Base-by-base conservation (phyloP, 2,329 filamentous ascomycete species). In the Trichoderma koningiopsis region DNA sequence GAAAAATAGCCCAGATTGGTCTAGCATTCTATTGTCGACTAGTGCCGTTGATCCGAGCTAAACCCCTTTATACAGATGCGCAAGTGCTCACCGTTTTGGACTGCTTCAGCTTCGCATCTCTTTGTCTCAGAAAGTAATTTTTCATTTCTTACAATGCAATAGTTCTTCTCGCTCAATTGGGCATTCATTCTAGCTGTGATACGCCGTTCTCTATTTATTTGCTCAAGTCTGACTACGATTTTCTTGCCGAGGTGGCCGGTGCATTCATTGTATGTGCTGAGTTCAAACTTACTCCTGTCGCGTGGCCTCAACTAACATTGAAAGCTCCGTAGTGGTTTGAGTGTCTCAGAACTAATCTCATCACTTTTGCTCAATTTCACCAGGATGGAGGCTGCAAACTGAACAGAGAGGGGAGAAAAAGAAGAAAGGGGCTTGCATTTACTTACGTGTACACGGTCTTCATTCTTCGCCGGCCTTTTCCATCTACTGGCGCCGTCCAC, bases 21-120 rank as follows among this genome's bases (percentile, higher is more conserved):
- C 29, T 66, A 66, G 40, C 40, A 58, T n/a, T 14, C 11, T 66
- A 66, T 66, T 66, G 63, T 66, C 53, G 22, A 19, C n/a, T 66
- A 58, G 53, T 19, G 62, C 27, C 19, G 19, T 3, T 8, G 52
- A 19, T 13, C 3, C 6, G 5, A 55, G 10, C 63, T 66, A 66
- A 66, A 35, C 63, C 55, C 7, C 35, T 58, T 66, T 66, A 14
- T 35, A 22, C 19, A 24, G 19, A 49, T 47, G 14, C 37, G 3
- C 37, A 35, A 27, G 10, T 33, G 52, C 62, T 65, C 62, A 58
- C 63, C 63, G 55, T 65, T n/a, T 61, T 40, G 62, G 40, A n/a
- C 47, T 40, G 27, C 31, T 27, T 53, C 60, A 52, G 29, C 60
- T 37, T 35, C 43, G 16, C 40, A 43, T 37, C 60, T 52, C n/a